These are phyloP conservation scores for Rhizopogon salebrosus DNA, from an alignment of 768 basidiomycete genomes.

Conservation along the genomic window DNA sequence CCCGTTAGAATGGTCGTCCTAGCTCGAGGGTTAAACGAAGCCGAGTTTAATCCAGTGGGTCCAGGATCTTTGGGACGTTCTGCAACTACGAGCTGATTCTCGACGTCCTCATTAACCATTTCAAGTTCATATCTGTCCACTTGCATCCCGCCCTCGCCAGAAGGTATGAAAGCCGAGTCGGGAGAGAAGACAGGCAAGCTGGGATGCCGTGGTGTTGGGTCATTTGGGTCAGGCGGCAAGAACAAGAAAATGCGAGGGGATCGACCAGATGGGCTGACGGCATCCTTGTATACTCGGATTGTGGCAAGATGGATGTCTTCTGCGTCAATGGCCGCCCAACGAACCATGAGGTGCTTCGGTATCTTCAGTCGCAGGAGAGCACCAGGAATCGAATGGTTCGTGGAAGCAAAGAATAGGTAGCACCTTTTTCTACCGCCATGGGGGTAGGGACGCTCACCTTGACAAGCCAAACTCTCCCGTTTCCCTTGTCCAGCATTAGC, in stretches of 20 bases:
- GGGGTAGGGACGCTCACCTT: slow-evolving; percentile 52
- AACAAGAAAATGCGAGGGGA: slow-evolving; percentile 63
- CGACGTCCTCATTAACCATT: slow-evolving; percentile 79
- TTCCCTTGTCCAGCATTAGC: slow-evolving; percentile 71
- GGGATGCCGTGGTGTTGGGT: slow-evolving; percentile 29
- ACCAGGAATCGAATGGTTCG: not conserved
- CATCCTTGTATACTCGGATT: slow-evolving; percentile 69
- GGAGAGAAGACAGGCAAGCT: slow-evolving; percentile 21
- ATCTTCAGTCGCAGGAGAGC: slow-evolving; percentile 42
- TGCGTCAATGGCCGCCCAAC: slow-evolving; percentile 72
- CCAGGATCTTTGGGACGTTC: slow-evolving; percentile 68
- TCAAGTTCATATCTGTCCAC: slow-evolving; percentile 79
- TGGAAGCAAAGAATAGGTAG: not conserved
- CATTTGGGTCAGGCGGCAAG: slow-evolving; percentile 51
- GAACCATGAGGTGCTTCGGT: slow-evolving; percentile 80
- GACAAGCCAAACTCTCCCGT: slow-evolving; percentile 79
- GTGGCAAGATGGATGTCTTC: slow-evolving; percentile 81
- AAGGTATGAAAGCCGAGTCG: slow-evolving; percentile 26
- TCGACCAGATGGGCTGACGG: slow-evolving; percentile 36
- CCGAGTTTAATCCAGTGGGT: slow-evolving; percentile 33
- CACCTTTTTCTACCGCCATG: not conserved
- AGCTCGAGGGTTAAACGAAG: slow-evolving; percentile 50
- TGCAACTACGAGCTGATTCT: slow-evolving; percentile 82
- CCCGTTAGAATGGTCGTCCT: slow-evolving; percentile 77
- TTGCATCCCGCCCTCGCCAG: slow-evolving; percentile 24